phyloP scores from a whole-genome alignment of 768 basidiomycete genomes.

The Lactarius vividus region DNA sequence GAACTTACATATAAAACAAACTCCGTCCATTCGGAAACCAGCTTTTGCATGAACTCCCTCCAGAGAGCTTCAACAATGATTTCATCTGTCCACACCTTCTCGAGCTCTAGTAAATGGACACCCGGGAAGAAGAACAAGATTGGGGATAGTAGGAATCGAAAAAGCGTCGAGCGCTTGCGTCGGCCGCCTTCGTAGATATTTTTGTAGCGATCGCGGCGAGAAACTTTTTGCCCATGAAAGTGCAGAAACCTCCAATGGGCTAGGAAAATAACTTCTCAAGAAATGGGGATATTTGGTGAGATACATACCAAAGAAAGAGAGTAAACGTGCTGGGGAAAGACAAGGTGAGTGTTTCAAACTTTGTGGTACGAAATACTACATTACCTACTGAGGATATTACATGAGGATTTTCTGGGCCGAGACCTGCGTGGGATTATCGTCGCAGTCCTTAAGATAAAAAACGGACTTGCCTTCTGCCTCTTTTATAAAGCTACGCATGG shows the following conservation, averaged over 20 bases:
- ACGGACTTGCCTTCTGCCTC: slow-evolving; percentile 2
- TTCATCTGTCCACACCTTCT: slow-evolving; percentile 18
- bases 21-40: slow-evolving; percentile 19
- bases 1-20: slow-evolving; percentile 20
- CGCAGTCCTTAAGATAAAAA: neutral
- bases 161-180: neutral
- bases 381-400: neutral
- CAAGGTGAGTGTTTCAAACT: neutral
- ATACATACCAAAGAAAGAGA: slow-evolving; percentile 8
- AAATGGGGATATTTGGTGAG: neutral
- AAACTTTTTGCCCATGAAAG: slow-evolving; percentile 17
- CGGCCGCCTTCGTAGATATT: neutral
- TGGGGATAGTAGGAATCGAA: slow-evolving; percentile 3
- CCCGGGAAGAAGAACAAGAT: slow-evolving; percentile 18
- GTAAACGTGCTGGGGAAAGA: slow-evolving; percentile 6
- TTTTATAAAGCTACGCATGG: slow-evolving; percentile 6
- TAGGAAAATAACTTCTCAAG: neutral
- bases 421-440: neutral
- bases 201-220: slow-evolving; percentile 10
- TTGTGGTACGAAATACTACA: neutral
- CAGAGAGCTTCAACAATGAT: slow-evolving; percentile 14
- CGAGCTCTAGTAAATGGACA: slow-evolving; percentile 17
- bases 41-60: slow-evolving; percentile 15
- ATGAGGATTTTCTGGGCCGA: neutral
- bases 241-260: slow-evolving; percentile 14